phyloP scores from a whole-genome alignment of 2,329 filamentous ascomycete genomes.

The Diaporthe velutina region DNA sequence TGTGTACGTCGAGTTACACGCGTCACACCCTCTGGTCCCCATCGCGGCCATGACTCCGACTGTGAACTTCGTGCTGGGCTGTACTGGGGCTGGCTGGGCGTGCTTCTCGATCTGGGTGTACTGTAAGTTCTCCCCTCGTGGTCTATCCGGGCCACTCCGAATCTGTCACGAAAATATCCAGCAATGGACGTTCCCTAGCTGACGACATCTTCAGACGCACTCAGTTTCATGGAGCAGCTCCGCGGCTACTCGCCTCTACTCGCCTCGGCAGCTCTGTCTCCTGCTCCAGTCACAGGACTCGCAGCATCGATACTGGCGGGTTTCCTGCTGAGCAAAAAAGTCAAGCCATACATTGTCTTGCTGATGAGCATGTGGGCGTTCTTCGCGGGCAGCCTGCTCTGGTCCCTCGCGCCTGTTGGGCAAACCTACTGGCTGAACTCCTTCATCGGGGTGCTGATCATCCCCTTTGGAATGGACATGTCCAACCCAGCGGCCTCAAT shows the following conservation, averaged over 20 bases:
- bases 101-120: constrained; percentile 58
- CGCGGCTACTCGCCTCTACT: constrained; percentile 57
- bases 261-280: constrained; percentile 59
- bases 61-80: constrained; percentile 62
- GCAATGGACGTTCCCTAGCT: not conserved
- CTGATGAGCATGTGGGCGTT: constrained; percentile 59
- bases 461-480: constrained; percentile 76
- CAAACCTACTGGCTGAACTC: constrained; percentile 75
- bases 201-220: not conserved
- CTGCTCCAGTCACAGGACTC: constrained; percentile 57
- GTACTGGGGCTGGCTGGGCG: constrained; percentile 58
- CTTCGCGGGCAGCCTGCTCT: constrained; percentile 56
- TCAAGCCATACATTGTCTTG: constrained; percentile 57
- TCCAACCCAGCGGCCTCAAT: constrained; percentile 73
- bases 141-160: not conserved
- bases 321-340: constrained; percentile 53
- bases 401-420: constrained; percentile 61
- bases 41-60: constrained; percentile 58
- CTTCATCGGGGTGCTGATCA: constrained; percentile 70
- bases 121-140: constrained; percentile 43
- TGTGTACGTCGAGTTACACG: constrained; percentile 59
- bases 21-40: constrained; percentile 64
- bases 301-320: constrained; percentile 60
- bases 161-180: not conserved
- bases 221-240: constrained; percentile 51